Evolutionary conservation across 2,329 filamentous ascomycete species (phyloP).

Genomic region (Arthrobotrys sinensis): DNA sequence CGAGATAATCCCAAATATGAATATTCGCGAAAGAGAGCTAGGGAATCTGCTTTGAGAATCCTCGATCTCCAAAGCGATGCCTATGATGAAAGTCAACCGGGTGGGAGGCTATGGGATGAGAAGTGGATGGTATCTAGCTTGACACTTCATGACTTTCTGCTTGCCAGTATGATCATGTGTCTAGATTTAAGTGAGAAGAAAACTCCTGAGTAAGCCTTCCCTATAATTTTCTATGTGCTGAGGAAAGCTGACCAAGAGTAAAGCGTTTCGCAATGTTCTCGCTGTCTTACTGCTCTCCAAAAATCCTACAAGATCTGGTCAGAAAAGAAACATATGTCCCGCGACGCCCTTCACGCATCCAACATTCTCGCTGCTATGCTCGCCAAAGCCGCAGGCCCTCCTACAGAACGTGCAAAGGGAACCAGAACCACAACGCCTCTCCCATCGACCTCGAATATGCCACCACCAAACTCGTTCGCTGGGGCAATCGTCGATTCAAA

Average conservation of each 20-base stretch:
- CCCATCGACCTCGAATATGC: neutral
- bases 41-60: slow-evolving; percentile 42
- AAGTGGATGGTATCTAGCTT: slow-evolving; percentile 51
- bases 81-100: slow-evolving; percentile 68
- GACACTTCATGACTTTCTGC: slow-evolving; percentile 52
- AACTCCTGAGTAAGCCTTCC: slow-evolving; percentile 8
- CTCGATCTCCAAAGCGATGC: slow-evolving; percentile 68
- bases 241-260: neutral
- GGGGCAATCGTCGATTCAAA: neutral
- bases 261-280: slow-evolving; percentile 6
- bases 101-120: slow-evolving; percentile 52
- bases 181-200: slow-evolving; percentile 66
- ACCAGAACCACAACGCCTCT: slow-evolving; percentile 2
- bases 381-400: slow-evolving; percentile 19
- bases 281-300: slow-evolving; percentile 66
- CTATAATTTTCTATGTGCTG: neutral
- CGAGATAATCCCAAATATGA: slow-evolving; percentile 46
- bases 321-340: slow-evolving; percentile 67
- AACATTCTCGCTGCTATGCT: slow-evolving; percentile 69
- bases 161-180: slow-evolving; percentile 58
- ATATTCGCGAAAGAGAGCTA: slow-evolving; percentile 37
- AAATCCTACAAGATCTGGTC: slow-evolving; percentile 70
- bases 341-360: slow-evolving; percentile 69
- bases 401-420: neutral
- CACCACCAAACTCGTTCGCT: neutral